Evolutionary conservation across 2,329 filamentous ascomycete species (phyloP).

Genomic region (Colletotrichum lentis): DNA sequence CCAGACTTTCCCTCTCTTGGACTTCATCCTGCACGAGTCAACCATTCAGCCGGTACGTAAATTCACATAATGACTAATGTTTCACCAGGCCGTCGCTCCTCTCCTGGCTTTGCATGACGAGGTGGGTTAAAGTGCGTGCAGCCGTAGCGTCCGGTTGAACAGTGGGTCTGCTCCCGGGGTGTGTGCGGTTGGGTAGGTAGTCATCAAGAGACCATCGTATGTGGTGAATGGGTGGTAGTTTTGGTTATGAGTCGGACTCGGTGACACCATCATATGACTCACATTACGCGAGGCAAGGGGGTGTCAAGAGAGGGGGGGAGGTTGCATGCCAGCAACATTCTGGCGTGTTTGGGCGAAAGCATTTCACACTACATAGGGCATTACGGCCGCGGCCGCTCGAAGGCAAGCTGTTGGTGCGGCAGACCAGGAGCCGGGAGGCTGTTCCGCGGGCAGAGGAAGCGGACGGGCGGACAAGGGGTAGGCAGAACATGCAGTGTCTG

Average conservation of each 20-base stretch:
- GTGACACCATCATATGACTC: constrained; percentile 9
- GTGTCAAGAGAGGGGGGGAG: background rate
- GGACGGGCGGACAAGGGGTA: background rate
- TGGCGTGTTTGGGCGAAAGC: background rate
- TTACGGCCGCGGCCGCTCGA: background rate
- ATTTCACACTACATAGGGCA: no score
- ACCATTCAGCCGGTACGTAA: background rate
- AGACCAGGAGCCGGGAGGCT: constrained; percentile 16
- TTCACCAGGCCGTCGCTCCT: background rate
- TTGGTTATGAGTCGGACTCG: background rate
- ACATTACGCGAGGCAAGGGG: background rate
- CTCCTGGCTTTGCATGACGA: background rate
- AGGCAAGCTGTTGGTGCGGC: background rate
- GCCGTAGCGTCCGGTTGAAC: constrained; percentile 17
- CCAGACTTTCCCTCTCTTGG: background rate
- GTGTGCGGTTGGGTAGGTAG: background rate
- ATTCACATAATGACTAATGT: constrained; percentile 10
- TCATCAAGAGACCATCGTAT: no score
- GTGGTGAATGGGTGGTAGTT: constrained; percentile 6
- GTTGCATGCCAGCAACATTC: background rate
- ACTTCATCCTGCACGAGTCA: background rate
- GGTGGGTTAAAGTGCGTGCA: constrained; percentile 27
- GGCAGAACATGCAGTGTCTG: constrained; percentile 1
- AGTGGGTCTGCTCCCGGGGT: background rate
- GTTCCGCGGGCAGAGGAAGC: background rate